A percentile compares a stretch with the other conserved stretches of the same genome.
Evolutionary conservation across 345 rosid species (phyloP).

Genomic region (Anastatica hierochuntica): DNA sequence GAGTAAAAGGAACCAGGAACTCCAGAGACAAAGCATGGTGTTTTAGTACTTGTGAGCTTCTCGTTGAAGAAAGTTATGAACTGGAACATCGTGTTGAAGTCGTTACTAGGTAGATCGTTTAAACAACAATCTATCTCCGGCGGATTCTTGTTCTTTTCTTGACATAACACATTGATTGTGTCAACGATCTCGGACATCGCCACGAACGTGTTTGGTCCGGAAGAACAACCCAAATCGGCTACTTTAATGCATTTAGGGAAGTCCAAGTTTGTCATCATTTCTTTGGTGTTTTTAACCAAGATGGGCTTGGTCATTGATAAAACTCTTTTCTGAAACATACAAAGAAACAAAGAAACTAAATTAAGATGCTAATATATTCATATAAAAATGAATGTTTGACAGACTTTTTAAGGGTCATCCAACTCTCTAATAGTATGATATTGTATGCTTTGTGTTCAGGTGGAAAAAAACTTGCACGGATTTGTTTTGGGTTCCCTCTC

Average conservation of each 20-base stretch:
- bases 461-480: no score
- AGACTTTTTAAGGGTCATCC: no score
- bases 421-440: no score
- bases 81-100: slow-evolving; percentile 29
- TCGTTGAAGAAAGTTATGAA: slow-evolving; percentile 7
- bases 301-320: neutral
- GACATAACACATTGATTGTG: neutral
- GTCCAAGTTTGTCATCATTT: neutral
- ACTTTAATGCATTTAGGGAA: slow-evolving; percentile 12
- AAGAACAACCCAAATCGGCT: slow-evolving; percentile 40
- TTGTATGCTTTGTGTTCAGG: no score
- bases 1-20: slow-evolving; percentile 37
- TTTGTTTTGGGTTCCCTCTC: no score
- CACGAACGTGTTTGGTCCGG: slow-evolving; percentile 35
- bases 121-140: slow-evolving; percentile 27
- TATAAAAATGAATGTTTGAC: no score
- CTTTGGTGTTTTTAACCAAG: slow-evolving; percentile 8
- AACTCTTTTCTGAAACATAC: neutral
- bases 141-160: neutral
- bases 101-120: slow-evolving; percentile 37
- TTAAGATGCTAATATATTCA: no score
- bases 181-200: slow-evolving; percentile 9
- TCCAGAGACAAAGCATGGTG: slow-evolving; percentile 24
- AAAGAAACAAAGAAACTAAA: no score
- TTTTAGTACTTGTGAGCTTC: neutral